A percentile compares a stretch with the other conserved stretches of the same genome.
These are phyloP conservation scores for Chrysosporium queenslandicum DNA, from an alignment of 2,329 filamentous ascomycete genomes.

Conservation along the genomic window DNA sequence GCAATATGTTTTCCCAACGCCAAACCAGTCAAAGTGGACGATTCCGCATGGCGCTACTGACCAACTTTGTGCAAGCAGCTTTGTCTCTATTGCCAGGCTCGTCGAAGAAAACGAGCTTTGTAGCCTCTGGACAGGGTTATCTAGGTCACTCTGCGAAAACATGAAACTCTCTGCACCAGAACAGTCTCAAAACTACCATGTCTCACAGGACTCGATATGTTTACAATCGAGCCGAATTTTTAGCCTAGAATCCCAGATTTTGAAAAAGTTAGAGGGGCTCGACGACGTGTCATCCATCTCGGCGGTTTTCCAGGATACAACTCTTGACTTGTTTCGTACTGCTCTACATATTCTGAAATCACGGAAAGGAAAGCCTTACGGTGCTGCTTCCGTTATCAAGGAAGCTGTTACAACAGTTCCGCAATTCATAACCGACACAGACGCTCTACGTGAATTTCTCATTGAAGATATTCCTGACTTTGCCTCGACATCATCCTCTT, in stretches of 20 bases:
- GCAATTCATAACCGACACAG: constrained; percentile 32
- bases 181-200: constrained; percentile 64
- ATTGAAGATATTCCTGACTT: constrained; percentile 48
- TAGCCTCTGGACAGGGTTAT: constrained; percentile 54
- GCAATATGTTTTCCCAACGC: constrained; percentile 43
- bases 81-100: constrained; percentile 30
- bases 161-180: constrained; percentile 71
- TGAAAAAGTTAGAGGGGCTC: constrained; percentile 22
- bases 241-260: constrained; percentile 40
- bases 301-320: constrained; percentile 31
- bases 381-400: constrained; percentile 51
- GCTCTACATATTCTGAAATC: constrained; percentile 43
- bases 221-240: constrained; percentile 61
- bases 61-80: constrained; percentile 33
- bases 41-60: constrained; percentile 36
- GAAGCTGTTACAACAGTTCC: constrained; percentile 41
- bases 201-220: constrained; percentile 60
- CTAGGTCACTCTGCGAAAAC: constrained; percentile 51
- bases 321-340: constrained; percentile 35
- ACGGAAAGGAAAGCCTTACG: constrained; percentile 56
- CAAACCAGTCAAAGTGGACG: constrained; percentile 42
- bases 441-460: constrained; percentile 44
- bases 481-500: constrained; percentile 57
- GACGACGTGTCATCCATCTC: constrained; percentile 22
- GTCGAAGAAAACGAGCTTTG: constrained; percentile 42